Percentiles rank a stretch among this genome's conserved stretches.
phyloP scores from a whole-genome alignment of 345 rosid genomes.

The Euphorbia peplus region DNA sequence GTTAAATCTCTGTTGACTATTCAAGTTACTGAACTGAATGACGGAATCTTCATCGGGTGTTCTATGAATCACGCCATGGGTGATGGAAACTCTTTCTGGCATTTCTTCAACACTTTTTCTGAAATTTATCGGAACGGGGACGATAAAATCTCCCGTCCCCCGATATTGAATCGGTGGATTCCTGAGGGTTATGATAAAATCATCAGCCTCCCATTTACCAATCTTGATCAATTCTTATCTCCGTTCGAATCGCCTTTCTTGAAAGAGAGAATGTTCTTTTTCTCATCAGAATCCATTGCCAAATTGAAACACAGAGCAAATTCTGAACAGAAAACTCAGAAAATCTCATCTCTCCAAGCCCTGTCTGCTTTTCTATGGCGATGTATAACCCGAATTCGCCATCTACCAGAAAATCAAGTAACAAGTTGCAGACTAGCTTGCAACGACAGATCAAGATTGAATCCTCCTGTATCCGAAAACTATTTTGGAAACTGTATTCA shows the following conservation, averaged over 20 bases:
- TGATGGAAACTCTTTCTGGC: slow-evolving; percentile 69
- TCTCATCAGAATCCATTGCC: slow-evolving; percentile 51
- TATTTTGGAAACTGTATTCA: slow-evolving; percentile 65
- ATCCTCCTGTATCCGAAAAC: slow-evolving; percentile 40
- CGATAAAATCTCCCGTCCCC: slow-evolving; percentile 36
- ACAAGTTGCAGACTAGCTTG: slow-evolving; percentile 50
- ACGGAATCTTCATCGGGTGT: slow-evolving; percentile 65
- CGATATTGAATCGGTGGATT: slow-evolving; percentile 48
- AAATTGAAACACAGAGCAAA: slow-evolving; percentile 55
- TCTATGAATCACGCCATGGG: slow-evolving; percentile 62
- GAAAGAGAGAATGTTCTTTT: slow-evolving; percentile 55
- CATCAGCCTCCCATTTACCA: slow-evolving; percentile 42
- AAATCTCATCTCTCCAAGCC: slow-evolving; percentile 72
- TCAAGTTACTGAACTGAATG: slow-evolving; percentile 60
- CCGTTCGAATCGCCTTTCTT: slow-evolving; percentile 43
- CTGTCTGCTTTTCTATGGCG: slow-evolving; percentile 64
- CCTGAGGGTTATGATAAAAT: slow-evolving; percentile 45
- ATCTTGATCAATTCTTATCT: not conserved
- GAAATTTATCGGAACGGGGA: slow-evolving; percentile 51
- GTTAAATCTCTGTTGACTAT: slow-evolving; percentile 44
- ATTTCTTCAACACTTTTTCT: slow-evolving; percentile 61
- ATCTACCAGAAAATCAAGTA: slow-evolving; percentile 29
- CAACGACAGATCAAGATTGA: slow-evolving; percentile 52
- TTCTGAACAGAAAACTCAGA: slow-evolving; percentile 30
- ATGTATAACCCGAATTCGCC: slow-evolving; percentile 46